A percentile compares a stretch with the other conserved stretches of the same genome.
These are phyloP conservation scores for Neolentinus lepideus DNA, from an alignment of 1,284 basidiomycete species.

Conservation along the genomic window DNA sequence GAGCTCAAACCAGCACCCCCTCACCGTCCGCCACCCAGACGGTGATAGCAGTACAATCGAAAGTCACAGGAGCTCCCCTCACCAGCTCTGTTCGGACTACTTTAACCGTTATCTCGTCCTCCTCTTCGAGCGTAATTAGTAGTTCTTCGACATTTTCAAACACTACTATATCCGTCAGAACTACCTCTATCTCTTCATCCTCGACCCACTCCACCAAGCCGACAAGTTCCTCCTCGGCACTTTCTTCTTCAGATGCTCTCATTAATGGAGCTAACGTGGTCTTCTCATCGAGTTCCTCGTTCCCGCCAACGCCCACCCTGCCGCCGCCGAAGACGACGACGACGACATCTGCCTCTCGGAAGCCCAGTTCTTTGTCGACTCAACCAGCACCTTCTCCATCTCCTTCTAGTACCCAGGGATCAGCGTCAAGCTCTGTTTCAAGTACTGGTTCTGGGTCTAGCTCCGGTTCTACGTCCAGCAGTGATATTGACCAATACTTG, in stretches of 20 bases:
- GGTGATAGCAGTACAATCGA: background rate
- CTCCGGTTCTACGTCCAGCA: slow-evolving; percentile 15
- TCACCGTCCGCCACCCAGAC: slow-evolving; percentile 7
- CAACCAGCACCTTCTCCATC: slow-evolving; percentile 3
- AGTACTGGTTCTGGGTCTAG: slow-evolving; percentile 5
- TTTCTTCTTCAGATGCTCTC: no score
- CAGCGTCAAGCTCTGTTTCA: slow-evolving; percentile 3
- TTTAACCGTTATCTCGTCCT: slow-evolving; percentile 1
- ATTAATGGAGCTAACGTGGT: background rate
- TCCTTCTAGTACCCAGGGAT: background rate
- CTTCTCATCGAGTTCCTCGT: background rate
- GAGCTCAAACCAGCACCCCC: slow-evolving; percentile 7
- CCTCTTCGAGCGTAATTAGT: slow-evolving; percentile 2
- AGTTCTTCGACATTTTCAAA: slow-evolving; percentile 4
- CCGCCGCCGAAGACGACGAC: slow-evolving; percentile 4
- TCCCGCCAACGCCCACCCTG: background rate
- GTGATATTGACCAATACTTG: slow-evolving; percentile 35
- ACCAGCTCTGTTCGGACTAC: slow-evolving; percentile 7
- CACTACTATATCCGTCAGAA: background rate
- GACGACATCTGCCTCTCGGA: background rate
- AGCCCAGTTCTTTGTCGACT: background rate
- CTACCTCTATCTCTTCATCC: slow-evolving; percentile 2
- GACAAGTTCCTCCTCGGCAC: slow-evolving; percentile 7
- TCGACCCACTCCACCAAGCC: slow-evolving; percentile 1
- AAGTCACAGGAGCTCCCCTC: slow-evolving; percentile 11